phyloP scores from a whole-genome alignment of 2,329 filamentous ascomycete species.

The Colletotrichum gloeosporioides region DNA sequence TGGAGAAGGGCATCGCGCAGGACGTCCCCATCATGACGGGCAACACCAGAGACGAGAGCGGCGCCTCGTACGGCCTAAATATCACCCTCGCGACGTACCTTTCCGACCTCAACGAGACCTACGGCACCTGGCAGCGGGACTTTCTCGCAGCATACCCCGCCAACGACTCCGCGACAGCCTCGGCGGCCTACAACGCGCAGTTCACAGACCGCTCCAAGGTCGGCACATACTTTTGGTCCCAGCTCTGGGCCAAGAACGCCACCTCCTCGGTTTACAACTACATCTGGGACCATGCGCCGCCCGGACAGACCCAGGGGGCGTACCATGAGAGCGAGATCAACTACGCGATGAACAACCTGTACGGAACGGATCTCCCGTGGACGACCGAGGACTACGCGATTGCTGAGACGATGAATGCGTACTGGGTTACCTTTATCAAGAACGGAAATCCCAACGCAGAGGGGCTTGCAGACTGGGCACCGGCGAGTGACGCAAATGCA shows the following conservation, averaged over 20 bases:
- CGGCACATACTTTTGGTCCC: not conserved
- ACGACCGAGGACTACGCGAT: not conserved
- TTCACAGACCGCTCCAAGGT: not conserved
- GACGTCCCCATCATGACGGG: conserved; percentile 25
- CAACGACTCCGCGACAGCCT: not conserved
- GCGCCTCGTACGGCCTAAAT: not conserved
- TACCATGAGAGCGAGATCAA: conserved; percentile 43
- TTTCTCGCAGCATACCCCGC: not conserved
- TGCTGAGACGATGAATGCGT: not conserved
- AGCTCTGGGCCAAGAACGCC: not conserved
- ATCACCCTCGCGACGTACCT: not conserved
- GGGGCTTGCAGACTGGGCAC: not conserved
- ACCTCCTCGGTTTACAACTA: not conserved
- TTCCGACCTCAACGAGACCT: not conserved
- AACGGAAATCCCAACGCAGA: not conserved
- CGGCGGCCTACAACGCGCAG: not conserved
- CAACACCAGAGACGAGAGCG: not conserved
- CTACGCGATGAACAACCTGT: conserved; percentile 41
- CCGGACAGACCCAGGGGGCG: conserved; percentile 37
- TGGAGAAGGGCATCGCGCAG: not conserved
- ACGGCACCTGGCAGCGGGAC: not conserved
- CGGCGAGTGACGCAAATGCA: not conserved
- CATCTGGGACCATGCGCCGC: conserved; percentile 8
- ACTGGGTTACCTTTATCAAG: not conserved
- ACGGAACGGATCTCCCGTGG: conserved; percentile 12